A percentile compares a stretch with the other conserved stretches of the same genome.
Conservation (phyloP, 352 stramenopile genomes). For the Globisporangium lucens region DNA sequence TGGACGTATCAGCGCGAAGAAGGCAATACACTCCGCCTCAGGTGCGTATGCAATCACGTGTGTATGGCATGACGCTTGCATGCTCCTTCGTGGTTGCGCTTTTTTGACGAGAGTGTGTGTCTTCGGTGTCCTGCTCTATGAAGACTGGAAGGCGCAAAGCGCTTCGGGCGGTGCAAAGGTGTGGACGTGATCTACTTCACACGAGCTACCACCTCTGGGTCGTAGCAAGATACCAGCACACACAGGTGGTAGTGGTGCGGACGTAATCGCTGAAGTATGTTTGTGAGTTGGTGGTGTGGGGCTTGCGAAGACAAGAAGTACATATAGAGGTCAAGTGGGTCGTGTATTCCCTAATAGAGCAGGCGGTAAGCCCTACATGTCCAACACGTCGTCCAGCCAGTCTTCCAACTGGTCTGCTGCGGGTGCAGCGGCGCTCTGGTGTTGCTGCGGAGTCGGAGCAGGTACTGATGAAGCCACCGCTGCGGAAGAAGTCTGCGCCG, state of each 20-base stretch:
- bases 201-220: constrained; percentile 11
- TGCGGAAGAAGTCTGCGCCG: constrained; percentile 5
- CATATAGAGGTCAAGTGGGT: not conserved
- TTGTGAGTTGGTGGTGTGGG: not conserved
- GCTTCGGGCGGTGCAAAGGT: constrained; percentile 72
- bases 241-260: not conserved
- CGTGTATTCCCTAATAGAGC: not conserved
- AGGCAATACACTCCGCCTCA: constrained; percentile 52
- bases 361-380: constrained; percentile 23
- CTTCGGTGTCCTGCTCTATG: not conserved
- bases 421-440: not conserved
- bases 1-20: constrained; percentile 76
- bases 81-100: no score
- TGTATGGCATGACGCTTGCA: not conserved
- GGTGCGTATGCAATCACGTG: constrained; percentile 19
- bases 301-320: not conserved
- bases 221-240: constrained; percentile 5
- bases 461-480: constrained; percentile 2
- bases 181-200: constrained; percentile 83
- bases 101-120: not conserved
- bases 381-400: constrained; percentile 69
- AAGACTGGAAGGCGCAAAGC: constrained; percentile 69
- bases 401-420: constrained; percentile 52
- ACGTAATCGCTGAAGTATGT: not conserved
- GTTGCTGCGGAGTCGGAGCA: not conserved